Conservation (phyloP, 495 filamentous ascomycete genomes). For the Halenospora varia region DNA sequence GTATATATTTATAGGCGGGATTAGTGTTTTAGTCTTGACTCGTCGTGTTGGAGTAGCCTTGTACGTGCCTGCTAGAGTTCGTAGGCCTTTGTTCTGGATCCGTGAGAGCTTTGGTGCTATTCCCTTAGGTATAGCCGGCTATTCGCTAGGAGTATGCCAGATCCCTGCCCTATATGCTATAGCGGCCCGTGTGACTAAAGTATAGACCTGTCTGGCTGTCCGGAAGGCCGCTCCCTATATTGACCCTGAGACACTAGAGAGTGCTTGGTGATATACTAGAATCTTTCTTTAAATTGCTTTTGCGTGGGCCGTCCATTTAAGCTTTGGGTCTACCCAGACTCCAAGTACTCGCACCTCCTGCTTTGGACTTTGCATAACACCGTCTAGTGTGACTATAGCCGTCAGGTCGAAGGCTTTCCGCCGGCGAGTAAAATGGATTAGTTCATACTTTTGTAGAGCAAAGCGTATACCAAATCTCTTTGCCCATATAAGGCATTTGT, state of each 20-base stretch:
- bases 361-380: background rate
- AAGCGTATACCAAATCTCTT: conserved; percentile 19
- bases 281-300: background rate
- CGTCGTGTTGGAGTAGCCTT: background rate
- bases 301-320: background rate
- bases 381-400: background rate
- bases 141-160: background rate
- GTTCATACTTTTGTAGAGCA: conserved; percentile 19
- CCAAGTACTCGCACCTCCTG: background rate
- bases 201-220: background rate
- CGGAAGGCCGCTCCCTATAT: background rate
- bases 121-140: background rate
- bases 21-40: background rate
- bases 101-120: background rate
- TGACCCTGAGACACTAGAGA: background rate
- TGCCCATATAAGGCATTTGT: conserved; percentile 22
- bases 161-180: background rate
- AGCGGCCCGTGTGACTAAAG: background rate
- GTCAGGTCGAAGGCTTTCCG: background rate
- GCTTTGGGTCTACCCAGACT: background rate
- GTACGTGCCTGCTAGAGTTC: background rate
- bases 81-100: background rate
- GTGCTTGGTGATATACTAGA: background rate
- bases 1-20: background rate
- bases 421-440: conserved; percentile 23